These are phyloP conservation scores for Zoysia matrella DNA, from an alignment of 202 grass and related monocot species.

Conservation along the genomic window DNA sequence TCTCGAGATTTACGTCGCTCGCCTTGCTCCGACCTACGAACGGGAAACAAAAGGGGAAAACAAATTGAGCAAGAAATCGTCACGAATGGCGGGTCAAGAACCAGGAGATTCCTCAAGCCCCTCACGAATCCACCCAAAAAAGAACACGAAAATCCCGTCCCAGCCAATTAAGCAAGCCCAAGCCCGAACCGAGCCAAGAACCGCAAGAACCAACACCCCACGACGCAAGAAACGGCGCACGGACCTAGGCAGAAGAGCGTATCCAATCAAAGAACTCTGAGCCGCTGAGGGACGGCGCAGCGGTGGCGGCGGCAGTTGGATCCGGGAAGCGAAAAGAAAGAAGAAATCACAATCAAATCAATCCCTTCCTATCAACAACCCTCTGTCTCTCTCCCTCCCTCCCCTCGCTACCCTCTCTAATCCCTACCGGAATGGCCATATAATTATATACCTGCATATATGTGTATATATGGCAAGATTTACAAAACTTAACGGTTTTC, in stretches of 20 bases:
- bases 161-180: conserved; percentile 5
- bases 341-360: conserved; percentile 30
- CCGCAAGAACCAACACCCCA: neutral
- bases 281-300: neutral
- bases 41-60: neutral
- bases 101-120: neutral
- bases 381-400: neutral
- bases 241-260: conserved; percentile 34
- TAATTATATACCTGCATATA: conserved; percentile 11
- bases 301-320: conserved; percentile 31
- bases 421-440: conserved; percentile 22
- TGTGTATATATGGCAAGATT: too few species aligned
- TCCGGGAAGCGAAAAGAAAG: conserved; percentile 30
- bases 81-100: conserved; percentile 8
- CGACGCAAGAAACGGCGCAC: conserved; percentile 11
- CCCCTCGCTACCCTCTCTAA: neutral
- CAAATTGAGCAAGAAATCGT: conserved; percentile 30
- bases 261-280: neutral
- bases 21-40: conserved; percentile 20
- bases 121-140: neutral
- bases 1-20: conserved; percentile 1
- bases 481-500: too few species aligned
- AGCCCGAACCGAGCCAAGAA: conserved; percentile 8
- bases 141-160: neutral
- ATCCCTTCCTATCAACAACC: conserved; percentile 25